Evolutionary conservation across 345 rosid species (phyloP), one percentile per base, ranked within the genome.

Genomic region (Salix caprea): DNA sequence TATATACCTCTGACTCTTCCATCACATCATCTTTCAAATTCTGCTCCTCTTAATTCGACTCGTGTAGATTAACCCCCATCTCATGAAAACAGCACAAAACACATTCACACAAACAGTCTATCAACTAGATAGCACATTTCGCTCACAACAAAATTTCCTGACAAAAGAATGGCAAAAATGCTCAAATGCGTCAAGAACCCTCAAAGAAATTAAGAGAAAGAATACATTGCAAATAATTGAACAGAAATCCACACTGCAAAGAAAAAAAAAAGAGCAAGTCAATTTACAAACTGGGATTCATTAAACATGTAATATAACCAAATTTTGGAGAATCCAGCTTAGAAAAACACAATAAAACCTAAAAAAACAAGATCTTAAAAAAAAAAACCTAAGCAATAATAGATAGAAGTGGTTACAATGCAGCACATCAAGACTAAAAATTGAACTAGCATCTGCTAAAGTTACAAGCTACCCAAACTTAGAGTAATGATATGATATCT

Each of bases 1-100:
- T 83, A 32, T 77, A 82, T 37, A 70, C 71, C 54, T 87, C 86
- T 39, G 90, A 75, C 32, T 81, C 84, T 34, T 91, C 94, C 90
- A 86, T 89, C 68, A 72, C 58, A 71, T 76, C 78, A 83, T 76
- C 81, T 78, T 60, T 85, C 84, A 28, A 72, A 77, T 83, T 89
- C 65, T 83, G 86, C 77, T 91, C 91, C 90, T 84, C 86, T 73
- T 78, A 79, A 36, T 71, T 36, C 19, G 36, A 39, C 16, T 36
- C 10, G 15, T 23, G 9, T 18, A 65, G 36, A 70, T 61, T 65
- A 80, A 32, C 32, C 37, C 37, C 73, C 64, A 73, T n/a, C 16
- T 37, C 44, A 56, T 46, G 56, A 54, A 52, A 37, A 66, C n/a
- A 46, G 13, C 58, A 67, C 19, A 78, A 34, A 76, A 79, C 77